Percentiles rank a stretch among this genome's conserved stretches.
phyloP scores from a whole-genome alignment of 495 filamentous ascomycete genomes.

The Trichoderma virens region DNA sequence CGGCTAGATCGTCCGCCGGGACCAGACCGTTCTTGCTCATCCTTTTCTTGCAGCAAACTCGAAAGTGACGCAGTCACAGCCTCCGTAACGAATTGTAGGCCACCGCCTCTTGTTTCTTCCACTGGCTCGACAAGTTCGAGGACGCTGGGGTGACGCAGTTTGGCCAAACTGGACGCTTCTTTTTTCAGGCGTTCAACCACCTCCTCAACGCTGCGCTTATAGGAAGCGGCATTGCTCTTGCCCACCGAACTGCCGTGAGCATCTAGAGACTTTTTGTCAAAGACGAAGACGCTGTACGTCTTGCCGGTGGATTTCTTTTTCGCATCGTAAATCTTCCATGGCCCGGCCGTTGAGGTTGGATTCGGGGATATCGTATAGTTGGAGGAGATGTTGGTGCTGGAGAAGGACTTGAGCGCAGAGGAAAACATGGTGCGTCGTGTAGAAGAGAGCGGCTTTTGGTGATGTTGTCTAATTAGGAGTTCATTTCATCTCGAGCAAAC shows the following conservation, averaged over 20 bases:
- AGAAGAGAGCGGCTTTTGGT: conserved; percentile 8
- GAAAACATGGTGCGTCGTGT: conserved; percentile 64
- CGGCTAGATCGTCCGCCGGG: conserved; percentile 64
- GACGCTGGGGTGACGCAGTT: conserved; percentile 81
- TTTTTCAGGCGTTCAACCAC: conserved; percentile 84
- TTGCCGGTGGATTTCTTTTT: conserved; percentile 92
- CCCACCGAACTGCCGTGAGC: conserved; percentile 51
- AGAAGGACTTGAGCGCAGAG: conserved; percentile 83
- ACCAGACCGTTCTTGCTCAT: conserved; percentile 69
- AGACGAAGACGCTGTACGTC: conserved; percentile 84
- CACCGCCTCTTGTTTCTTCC: conserved; percentile 83
- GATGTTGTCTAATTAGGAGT: not conserved
- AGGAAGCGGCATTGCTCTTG: conserved; percentile 47
- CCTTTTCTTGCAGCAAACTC: conserved; percentile 76
- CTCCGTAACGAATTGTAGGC: conserved; percentile 94
- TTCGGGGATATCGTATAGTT: conserved; percentile 75
- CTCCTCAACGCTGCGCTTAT: conserved; percentile 78
- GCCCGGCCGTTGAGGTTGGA: conserved; percentile 66
- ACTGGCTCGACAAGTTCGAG: conserved; percentile 92
- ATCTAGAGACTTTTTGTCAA: conserved; percentile 82
- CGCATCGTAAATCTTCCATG: conserved; percentile 95
- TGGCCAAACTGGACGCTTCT: conserved; percentile 79
- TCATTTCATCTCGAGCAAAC: conserved; percentile 5
- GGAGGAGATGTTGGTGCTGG: conserved; percentile 73
- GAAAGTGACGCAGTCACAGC: conserved; percentile 81